These are phyloP conservation scores for Sphagnum tenellum DNA, from an alignment of 225 moss, liverwort and hornwort species.

Conservation along the genomic window DNA sequence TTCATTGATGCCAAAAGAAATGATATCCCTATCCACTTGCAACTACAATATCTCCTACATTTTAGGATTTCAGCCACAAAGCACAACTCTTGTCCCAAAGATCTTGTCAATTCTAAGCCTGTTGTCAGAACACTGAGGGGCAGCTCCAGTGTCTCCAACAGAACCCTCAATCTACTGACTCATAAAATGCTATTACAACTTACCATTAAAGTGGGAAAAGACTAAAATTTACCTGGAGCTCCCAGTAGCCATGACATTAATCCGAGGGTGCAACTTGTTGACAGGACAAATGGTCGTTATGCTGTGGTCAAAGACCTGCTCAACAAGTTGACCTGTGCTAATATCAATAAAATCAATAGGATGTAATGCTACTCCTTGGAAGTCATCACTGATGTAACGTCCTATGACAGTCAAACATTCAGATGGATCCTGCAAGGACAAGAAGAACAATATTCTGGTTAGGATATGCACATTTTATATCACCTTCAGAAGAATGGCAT, in stretches of 20 bases:
- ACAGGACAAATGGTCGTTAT: slow-evolving; percentile 76
- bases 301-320: slow-evolving; percentile 48
- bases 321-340: slow-evolving; percentile 67
- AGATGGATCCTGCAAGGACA: slow-evolving; percentile 36
- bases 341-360: slow-evolving; percentile 77
- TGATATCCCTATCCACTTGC: too few species aligned
- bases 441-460: too few species aligned
- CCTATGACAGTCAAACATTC: slow-evolving; percentile 70
- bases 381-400: slow-evolving; percentile 78
- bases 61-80: neutral
- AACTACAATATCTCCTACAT: neutral
- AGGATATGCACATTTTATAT: too few species aligned
- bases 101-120: too few species aligned
- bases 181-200: neutral
- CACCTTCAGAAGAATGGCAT: too few species aligned
- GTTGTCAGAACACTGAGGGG: too few species aligned
- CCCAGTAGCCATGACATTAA: slow-evolving; percentile 68
- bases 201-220: neutral
- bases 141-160: too few species aligned
- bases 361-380: slow-evolving; percentile 58
- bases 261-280: slow-evolving; percentile 72
- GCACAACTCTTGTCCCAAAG: neutral
- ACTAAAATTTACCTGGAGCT: slow-evolving; percentile 50
- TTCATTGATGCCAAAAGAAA: too few species aligned
- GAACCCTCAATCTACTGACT: too few species aligned